Percentiles rank a stretch among this genome's conserved stretches.
These are phyloP conservation scores for Darksidea phi DNA, from an alignment of 495 filamentous ascomycete genomes.

Conservation along the genomic window DNA sequence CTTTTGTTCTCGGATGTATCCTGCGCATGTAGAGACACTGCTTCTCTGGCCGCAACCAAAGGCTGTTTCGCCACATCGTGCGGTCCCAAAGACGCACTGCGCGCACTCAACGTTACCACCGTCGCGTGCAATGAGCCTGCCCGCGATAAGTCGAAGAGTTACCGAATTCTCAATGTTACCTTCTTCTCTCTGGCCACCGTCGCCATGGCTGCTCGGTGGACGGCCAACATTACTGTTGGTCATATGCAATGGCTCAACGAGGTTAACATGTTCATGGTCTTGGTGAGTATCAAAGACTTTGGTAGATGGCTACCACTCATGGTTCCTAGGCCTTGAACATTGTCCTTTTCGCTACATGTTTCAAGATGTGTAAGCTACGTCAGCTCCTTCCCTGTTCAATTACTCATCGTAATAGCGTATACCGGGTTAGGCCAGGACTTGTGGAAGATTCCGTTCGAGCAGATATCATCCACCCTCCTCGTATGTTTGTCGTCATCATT, in stretches of 20 bases:
- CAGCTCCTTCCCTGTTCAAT: neutral
- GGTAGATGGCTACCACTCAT: no score
- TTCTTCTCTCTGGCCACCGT: conserved; percentile 4
- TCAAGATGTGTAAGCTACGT: conserved; percentile 13
- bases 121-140: conserved; percentile 13
- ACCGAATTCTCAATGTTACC: neutral
- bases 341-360: neutral
- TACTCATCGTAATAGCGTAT: neutral
- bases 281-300: neutral
- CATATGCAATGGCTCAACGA: neutral
- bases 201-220: conserved; percentile 9
- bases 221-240: neutral
- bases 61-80: neutral
- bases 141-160: conserved; percentile 14
- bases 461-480: conserved; percentile 8
- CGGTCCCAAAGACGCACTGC: neutral
- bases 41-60: neutral
- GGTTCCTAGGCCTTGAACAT: neutral
- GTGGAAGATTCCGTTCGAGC: conserved; percentile 21
- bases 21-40: no score
- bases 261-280: neutral
- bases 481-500: neutral
- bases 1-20: no score
- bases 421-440: conserved; percentile 15
- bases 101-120: conserved; percentile 4